Percentiles rank a stretch among this genome's conserved stretches.
These are phyloP conservation scores for Phytopythium chamaehyphon DNA, from an alignment of 352 stramenopile genomes.

Conservation along the genomic window DNA sequence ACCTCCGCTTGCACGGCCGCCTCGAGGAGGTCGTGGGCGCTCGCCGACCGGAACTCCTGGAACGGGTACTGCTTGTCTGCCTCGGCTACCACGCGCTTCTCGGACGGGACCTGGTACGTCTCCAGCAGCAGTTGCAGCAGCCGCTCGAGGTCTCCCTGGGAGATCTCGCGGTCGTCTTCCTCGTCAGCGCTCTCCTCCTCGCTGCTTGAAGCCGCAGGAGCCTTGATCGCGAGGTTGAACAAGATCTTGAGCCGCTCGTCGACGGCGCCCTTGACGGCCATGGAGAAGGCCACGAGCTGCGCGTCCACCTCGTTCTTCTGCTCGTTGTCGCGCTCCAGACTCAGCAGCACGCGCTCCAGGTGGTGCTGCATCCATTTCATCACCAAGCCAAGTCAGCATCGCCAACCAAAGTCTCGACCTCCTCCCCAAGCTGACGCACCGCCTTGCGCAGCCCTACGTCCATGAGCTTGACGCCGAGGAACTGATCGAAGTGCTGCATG, in stretches of 20 bases:
- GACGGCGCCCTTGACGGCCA: slow-evolving; percentile 70
- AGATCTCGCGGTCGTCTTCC: slow-evolving; percentile 43
- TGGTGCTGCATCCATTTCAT: slow-evolving; percentile 38
- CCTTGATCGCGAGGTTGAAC: slow-evolving; percentile 60
- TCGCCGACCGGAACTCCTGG: slow-evolving; percentile 62
- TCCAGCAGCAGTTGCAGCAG: slow-evolving; percentile 59
- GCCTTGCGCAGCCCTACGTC: slow-evolving; percentile 57
- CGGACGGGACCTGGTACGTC: slow-evolving; percentile 82
- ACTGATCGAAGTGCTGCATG: slow-evolving; percentile 79
- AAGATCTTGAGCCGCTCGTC: slow-evolving; percentile 69
- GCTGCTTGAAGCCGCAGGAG: slow-evolving; percentile 19
- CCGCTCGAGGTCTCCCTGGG: slow-evolving; percentile 52
- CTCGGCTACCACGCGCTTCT: slow-evolving; percentile 74
- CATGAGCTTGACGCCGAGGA: slow-evolving; percentile 66
- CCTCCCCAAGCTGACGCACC: slow-evolving; percentile 14
- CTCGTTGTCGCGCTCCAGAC: slow-evolving; percentile 46
- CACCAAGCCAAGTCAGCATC: neutral
- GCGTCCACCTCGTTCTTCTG: slow-evolving; percentile 66
- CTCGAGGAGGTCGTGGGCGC: slow-evolving; percentile 33
- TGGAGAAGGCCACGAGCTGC: slow-evolving; percentile 76
- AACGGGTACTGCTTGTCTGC: slow-evolving; percentile 72
- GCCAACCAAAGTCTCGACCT: neutral
- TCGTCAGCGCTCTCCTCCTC: neutral
- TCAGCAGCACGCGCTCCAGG: slow-evolving; percentile 71
- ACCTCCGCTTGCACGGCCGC: slow-evolving; percentile 30